Conservation (phyloP, 306 rosid genomes). For the Citrullus amarus region DNA sequence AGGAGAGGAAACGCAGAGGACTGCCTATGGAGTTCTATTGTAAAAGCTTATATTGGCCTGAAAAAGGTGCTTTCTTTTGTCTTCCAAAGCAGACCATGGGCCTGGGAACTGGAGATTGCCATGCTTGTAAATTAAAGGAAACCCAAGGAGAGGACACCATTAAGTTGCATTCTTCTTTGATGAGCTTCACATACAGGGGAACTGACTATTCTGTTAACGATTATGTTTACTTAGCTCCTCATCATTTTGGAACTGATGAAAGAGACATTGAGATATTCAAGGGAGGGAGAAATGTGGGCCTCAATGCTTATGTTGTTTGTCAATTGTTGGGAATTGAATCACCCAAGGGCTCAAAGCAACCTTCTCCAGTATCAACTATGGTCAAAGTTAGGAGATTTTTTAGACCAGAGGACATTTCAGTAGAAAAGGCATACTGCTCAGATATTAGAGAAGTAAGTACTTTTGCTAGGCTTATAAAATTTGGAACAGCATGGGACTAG, state of each 20-base stretch:
- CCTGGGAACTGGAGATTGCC: constrained; percentile 62
- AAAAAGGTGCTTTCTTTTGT: constrained; percentile 68
- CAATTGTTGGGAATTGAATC: constrained; percentile 53
- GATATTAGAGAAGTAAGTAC: constrained; percentile 40
- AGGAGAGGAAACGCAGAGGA: constrained; percentile 73
- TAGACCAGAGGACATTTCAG: constrained; percentile 83
- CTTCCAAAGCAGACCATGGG: constrained; percentile 57
- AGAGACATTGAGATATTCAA: constrained; percentile 42
- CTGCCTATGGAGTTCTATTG: constrained; percentile 63
- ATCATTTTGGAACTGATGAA: constrained; percentile 39
- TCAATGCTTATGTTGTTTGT: constrained; percentile 72
- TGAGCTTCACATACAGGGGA: constrained; percentile 44
- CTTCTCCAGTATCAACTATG: constrained; percentile 35
- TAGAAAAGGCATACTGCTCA: constrained; percentile 47
- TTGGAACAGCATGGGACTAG: not conserved
- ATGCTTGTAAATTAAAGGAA: constrained; percentile 52
- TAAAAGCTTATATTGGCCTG: constrained; percentile 80
- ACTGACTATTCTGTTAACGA: constrained; percentile 50
- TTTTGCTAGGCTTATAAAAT: not conserved
- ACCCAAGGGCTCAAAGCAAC: constrained; percentile 34
- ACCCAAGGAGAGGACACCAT: constrained; percentile 38
- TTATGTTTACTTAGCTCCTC: constrained; percentile 52
- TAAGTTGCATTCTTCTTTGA: constrained; percentile 41
- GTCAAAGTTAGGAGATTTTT: constrained; percentile 73
- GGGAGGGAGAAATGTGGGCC: constrained; percentile 80